Base-by-base conservation (phyloP, 2,329 filamentous ascomycete genomes). In the Elsinoe ampelina region DNA sequence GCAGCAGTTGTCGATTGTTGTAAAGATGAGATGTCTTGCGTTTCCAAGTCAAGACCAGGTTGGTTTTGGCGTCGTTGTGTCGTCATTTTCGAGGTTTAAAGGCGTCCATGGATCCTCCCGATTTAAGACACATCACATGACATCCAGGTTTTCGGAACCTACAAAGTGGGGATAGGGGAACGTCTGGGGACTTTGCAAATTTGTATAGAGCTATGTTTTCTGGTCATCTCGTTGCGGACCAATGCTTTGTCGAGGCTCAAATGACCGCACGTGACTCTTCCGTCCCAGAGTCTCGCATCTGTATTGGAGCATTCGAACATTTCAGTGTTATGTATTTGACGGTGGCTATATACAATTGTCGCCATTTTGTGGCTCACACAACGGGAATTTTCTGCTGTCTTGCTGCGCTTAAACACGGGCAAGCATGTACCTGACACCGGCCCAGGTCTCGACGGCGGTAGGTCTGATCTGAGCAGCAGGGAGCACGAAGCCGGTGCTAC, bases 401-500 rank as follows among this genome's bases (percentile, higher is more conserved):
- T 20, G 19, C 15, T 11, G 13, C 10, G 39, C 17, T 38, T 52
- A 52, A 7, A 52, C 48, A 12, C 48, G 48, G 13, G 57, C 55
- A 7, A 63, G 20, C 55, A 61, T 57, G 12, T 63, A 60, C 54
- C 61, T 61, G n/a, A 64, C 58, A 39, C 70, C 77, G 13, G 71
- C 75, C 70, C 71, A 77, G 57, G 73, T 72, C 68, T 79, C 77
- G 63, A 73, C 68, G 5, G 66, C 72, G 54, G 68, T 73, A 1
- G 76, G 75, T 61, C 70, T 34, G 61, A 79, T 79, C 68, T 79
- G 75, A 51, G 64, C 65, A 6, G 75, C 66, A 2, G 77, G 77
- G 59, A 79, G 64, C 8, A 79, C 68, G 58, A 80, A 80, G 0
- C 77, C 77, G 61, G 73, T 70, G 1, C 61, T 62, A 1, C 77